These are phyloP conservation scores for Maudiozyma turicensis DNA, from an alignment of 805 yeast species.

Conservation along the genomic window DNA sequence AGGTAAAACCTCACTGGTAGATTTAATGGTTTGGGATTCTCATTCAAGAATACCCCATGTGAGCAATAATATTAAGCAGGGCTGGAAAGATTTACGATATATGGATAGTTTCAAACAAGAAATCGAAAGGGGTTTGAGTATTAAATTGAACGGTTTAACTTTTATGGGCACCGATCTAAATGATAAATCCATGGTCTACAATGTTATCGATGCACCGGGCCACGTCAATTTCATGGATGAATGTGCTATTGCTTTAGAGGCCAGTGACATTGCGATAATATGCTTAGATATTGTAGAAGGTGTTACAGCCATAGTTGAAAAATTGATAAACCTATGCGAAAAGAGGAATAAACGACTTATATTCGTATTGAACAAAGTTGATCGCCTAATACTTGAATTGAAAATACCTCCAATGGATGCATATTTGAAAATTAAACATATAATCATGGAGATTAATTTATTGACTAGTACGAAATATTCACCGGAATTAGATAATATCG, in stretches of 20 bases:
- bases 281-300: constrained; percentile 88
- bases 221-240: constrained; percentile 82
- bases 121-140: constrained; percentile 56
- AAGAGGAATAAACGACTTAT: constrained; percentile 41
- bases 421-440: constrained; percentile 52
- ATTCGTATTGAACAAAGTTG: constrained; percentile 71
- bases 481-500: constrained; percentile 56
- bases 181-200: constrained; percentile 48
- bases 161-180: constrained; percentile 45
- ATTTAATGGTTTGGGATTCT: constrained; percentile 55
- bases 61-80: constrained; percentile 26
- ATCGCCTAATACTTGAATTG: constrained; percentile 73
- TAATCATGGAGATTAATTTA: constrained; percentile 55
- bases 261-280: constrained; percentile 56
- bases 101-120: constrained; percentile 69
- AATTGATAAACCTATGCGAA: constrained; percentile 44
- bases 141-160: constrained; percentile 54
- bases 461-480: constrained; percentile 36
- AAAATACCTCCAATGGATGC: constrained; percentile 66
- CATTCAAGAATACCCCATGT: constrained; percentile 36
- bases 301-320: constrained; percentile 46
- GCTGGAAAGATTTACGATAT: constrained; percentile 45
- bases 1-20: constrained; percentile 79
- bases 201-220: constrained; percentile 84
- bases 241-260: constrained; percentile 42